Conservation (phyloP, 768 basidiomycete genomes). For the Daedaleopsis nitida region DNA sequence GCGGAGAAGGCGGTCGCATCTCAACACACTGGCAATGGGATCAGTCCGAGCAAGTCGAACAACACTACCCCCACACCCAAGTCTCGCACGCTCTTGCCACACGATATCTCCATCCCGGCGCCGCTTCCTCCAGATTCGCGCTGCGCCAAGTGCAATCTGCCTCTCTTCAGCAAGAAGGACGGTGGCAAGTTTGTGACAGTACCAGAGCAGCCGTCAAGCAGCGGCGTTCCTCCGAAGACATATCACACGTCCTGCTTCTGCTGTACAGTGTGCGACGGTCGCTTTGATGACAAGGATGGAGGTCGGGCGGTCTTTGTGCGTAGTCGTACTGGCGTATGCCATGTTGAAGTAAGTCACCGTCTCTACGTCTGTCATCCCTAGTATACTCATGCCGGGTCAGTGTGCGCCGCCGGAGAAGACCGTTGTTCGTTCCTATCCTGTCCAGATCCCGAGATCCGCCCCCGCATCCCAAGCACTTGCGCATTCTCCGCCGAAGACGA, state of each 20-base stretch:
- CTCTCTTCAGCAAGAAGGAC: slow-evolving; percentile 57
- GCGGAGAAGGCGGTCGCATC: slow-evolving; percentile 7
- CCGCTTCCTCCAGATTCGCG: slow-evolving; percentile 41
- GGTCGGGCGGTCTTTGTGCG: slow-evolving; percentile 76
- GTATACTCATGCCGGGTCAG: slow-evolving; percentile 29
- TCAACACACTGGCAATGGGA: slow-evolving; percentile 3
- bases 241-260: slow-evolving; percentile 81
- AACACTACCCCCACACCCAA: slow-evolving; percentile 32
- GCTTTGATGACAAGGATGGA: slow-evolving; percentile 60
- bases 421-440: slow-evolving; percentile 33
- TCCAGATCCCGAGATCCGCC: slow-evolving; percentile 13
- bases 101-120: slow-evolving; percentile 31
- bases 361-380: slow-evolving; percentile 2
- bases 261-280: slow-evolving; percentile 63
- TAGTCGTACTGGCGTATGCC: slow-evolving; percentile 65
- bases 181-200: slow-evolving; percentile 74
- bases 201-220: slow-evolving; percentile 46
- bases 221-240: slow-evolving; percentile 50
- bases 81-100: slow-evolving; percentile 18
- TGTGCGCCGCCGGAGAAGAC: slow-evolving; percentile 50
- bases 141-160: slow-evolving; percentile 62
- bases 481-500: slow-evolving; percentile 24
- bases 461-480: background rate
- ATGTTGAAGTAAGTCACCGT: slow-evolving; percentile 52
- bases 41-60: slow-evolving; percentile 10